Conservation (phyloP, 805 yeast species). For the Saccharomyces jurei region DNA sequence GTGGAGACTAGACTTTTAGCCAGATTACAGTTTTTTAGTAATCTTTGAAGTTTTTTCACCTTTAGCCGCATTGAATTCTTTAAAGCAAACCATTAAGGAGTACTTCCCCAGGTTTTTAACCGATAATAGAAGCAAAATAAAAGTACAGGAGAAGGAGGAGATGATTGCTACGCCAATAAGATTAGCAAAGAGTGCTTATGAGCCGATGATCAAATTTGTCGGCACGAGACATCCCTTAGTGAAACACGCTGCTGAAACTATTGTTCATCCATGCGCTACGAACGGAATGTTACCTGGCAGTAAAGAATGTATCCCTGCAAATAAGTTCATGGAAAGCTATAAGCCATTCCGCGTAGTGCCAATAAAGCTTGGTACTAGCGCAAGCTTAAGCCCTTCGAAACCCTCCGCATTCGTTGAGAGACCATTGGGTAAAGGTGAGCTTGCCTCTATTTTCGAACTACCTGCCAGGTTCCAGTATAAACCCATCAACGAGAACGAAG, state of each 20-base stretch:
- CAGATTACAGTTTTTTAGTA: background rate
- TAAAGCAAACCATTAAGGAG: background rate
- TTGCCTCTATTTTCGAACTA: conserved; percentile 52
- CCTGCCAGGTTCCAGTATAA: conserved; percentile 69
- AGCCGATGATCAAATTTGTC: conserved; percentile 76
- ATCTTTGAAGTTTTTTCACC: background rate
- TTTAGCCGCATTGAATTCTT: background rate
- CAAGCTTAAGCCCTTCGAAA: conserved; percentile 16
- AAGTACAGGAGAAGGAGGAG: background rate
- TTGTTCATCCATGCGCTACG: conserved; percentile 24
- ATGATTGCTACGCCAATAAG: conserved; percentile 29
- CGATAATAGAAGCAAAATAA: background rate
- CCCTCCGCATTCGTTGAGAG: conserved; percentile 23
- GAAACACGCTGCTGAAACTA: conserved; percentile 30
- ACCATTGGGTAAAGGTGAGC: conserved; percentile 33
- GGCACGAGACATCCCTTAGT: conserved; percentile 63
- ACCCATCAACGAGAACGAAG: conserved; percentile 56
- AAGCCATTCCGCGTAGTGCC: conserved; percentile 36
- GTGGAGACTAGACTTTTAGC: background rate
- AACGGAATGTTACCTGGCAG: conserved; percentile 26
- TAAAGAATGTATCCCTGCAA: conserved; percentile 18
- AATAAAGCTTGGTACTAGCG: conserved; percentile 35
- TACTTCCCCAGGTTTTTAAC: background rate
- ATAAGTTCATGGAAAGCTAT: conserved; percentile 22
- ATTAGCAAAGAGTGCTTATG: conserved; percentile 29